These are phyloP conservation scores for Stagonosporopsis cucurbitacearum DNA, from an alignment of 2,329 filamentous ascomycete species.

Conservation along the genomic window DNA sequence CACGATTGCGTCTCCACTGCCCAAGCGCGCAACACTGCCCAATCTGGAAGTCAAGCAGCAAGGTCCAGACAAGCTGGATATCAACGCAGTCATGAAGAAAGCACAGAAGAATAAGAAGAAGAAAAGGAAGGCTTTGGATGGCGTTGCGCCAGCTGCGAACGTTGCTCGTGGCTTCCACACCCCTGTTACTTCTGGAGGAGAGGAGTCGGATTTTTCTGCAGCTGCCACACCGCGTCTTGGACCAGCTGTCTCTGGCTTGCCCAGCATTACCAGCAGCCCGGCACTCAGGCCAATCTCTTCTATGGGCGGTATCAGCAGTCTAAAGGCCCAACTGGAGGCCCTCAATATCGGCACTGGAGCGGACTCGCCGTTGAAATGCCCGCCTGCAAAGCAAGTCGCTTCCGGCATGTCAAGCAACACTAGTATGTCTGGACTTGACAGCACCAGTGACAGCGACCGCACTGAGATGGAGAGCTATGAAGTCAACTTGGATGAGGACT, in stretches of 20 bases:
- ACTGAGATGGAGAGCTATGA: constrained; percentile 86
- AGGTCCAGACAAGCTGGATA: constrained; percentile 47
- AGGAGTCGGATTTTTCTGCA: constrained; percentile 60
- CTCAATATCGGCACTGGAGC: constrained; percentile 70
- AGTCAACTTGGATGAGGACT: constrained; percentile 83
- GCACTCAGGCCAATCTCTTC: constrained; percentile 58
- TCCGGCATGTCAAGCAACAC: constrained; percentile 61
- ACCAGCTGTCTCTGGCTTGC: constrained; percentile 52
- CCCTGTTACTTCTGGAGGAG: constrained; percentile 59
- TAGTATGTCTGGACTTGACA: constrained; percentile 61
- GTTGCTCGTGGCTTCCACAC: constrained; percentile 59
- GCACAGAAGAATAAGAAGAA: constrained; percentile 49
- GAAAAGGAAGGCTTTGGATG: constrained; percentile 44
- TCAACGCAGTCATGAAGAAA: constrained; percentile 47
- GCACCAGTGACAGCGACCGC: constrained; percentile 65
- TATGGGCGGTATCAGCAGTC: constrained; percentile 76
- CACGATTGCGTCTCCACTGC: constrained; percentile 42
- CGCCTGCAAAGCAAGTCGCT: constrained; percentile 34
- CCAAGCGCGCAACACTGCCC: constrained; percentile 37
- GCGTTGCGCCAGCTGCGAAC: constrained; percentile 39
- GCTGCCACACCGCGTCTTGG: constrained; percentile 53
- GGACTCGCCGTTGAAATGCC: constrained; percentile 59
- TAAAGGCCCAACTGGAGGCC: constrained; percentile 82
- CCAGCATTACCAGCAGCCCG: constrained; percentile 61
- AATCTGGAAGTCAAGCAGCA: constrained; percentile 31